Percentiles rank a stretch among this genome's conserved stretches.
These are phyloP conservation scores for Pouteria glomerata DNA, from an alignment of 148 eudicot genomes.

Conservation along the genomic window DNA sequence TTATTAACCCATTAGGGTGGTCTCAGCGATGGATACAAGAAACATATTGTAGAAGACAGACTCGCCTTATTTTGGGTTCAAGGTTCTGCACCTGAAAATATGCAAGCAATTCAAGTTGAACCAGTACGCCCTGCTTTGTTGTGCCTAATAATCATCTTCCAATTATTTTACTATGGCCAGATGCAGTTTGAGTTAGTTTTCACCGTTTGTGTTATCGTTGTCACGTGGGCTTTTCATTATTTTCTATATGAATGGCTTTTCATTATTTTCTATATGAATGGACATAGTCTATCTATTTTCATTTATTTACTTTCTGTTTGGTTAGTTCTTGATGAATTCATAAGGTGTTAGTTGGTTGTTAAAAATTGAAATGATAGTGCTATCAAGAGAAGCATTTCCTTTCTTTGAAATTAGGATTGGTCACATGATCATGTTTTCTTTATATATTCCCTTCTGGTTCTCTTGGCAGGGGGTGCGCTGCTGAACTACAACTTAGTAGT, in stretches of 20 bases:
- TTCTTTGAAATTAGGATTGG: not conserved
- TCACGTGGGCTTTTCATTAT: not conserved
- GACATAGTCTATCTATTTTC: too few species aligned
- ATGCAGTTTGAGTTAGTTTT: not conserved
- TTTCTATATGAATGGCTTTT: not conserved
- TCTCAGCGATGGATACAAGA: conserved; percentile 60
- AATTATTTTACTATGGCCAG: not conserved
- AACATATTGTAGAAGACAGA: conserved; percentile 61
- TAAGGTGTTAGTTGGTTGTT: not conserved
- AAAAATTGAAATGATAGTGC: not conserved
- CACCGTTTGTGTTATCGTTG: not conserved
- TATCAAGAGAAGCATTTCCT: too few species aligned
- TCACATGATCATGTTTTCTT: too few species aligned
- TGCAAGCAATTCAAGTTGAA: conserved; percentile 96
- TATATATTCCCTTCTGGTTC: too few species aligned
- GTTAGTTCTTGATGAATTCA: not conserved
- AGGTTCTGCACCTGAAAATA: conserved; percentile 85
- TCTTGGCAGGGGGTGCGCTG: too few species aligned
- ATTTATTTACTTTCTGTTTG: too few species aligned
- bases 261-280: not conserved
- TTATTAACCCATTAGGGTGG: conserved; percentile 57
- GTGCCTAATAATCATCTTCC: conserved; percentile 1
- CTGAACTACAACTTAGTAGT: too few species aligned
- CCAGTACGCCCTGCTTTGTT: conserved; percentile 32
- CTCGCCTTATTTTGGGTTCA: conserved; percentile 76